These are phyloP conservation scores for Cicer bijugum DNA, from an alignment of 306 rosid genomes.

Conservation along the genomic window DNA sequence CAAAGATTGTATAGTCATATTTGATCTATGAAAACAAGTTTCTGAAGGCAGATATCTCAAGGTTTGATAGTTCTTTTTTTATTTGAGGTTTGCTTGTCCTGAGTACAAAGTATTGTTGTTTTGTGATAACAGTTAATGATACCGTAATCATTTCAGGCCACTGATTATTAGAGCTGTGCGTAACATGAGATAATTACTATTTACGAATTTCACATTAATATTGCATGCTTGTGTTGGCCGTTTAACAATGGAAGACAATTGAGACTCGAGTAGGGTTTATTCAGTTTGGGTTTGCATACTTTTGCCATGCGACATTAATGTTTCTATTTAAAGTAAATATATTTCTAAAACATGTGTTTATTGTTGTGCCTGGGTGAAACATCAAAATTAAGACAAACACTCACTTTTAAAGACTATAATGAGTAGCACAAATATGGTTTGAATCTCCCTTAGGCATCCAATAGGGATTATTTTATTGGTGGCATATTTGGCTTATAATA, in stretches of 20 bases:
- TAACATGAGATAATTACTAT: neutral
- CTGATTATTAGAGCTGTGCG: slow-evolving; percentile 10
- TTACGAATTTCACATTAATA: slow-evolving; percentile 1
- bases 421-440: no score
- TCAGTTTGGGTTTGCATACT: no score
- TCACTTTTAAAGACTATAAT: no score
- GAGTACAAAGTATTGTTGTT: slow-evolving; percentile 25
- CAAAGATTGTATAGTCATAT: slow-evolving; percentile 38
- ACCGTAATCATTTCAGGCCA: slow-evolving; percentile 29
- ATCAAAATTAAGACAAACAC: no score
- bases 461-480: no score
- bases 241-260: neutral
- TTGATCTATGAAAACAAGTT: slow-evolving; percentile 31
- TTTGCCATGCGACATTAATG: no score
- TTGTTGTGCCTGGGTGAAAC: no score
- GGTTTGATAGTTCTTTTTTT: slow-evolving; percentile 3
- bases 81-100: slow-evolving; percentile 4
- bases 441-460: no score
- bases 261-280: neutral
- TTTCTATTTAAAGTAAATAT: no score
- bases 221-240: neutral
- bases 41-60: slow-evolving; percentile 38
- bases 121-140: slow-evolving; percentile 25
- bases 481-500: no score
- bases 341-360: no score